Percentiles rank a stretch among this genome's conserved stretches.
Conservation (phyloP, 305 asterid genomes). For the Solanum chacoense region DNA sequence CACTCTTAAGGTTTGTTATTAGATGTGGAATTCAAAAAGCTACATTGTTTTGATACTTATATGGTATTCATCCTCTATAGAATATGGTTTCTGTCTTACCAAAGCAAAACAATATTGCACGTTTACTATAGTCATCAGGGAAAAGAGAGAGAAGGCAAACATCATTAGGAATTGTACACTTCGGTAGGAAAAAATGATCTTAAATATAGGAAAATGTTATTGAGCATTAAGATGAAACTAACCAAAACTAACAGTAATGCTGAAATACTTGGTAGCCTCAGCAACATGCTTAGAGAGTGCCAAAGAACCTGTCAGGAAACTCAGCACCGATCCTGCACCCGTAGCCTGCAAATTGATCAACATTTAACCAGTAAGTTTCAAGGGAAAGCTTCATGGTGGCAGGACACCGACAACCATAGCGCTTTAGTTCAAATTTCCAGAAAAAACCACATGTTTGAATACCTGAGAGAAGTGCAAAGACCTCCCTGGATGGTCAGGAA, state of each 20-base stretch:
- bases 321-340: constrained; percentile 96
- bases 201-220: background rate
- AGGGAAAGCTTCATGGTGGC: background rate
- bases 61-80: background rate
- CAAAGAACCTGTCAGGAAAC: constrained; percentile 87
- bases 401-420: background rate
- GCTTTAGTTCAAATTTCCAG: background rate
- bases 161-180: background rate
- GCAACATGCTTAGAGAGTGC: constrained; percentile 78
- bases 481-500: constrained; percentile 65
- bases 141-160: background rate
- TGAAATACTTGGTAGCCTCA: constrained; percentile 75
- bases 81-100: background rate
- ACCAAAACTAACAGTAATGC: constrained; percentile 97
- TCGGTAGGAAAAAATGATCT: background rate
- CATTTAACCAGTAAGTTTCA: background rate
- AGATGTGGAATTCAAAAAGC: background rate
- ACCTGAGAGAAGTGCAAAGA: constrained; percentile 90
- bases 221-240: constrained; percentile 7
- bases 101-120: background rate
- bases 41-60: background rate
- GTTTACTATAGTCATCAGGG: background rate
- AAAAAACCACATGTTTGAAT: background rate
- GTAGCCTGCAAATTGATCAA: constrained; percentile 39
- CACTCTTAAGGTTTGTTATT: background rate